These are phyloP conservation scores for Trichoderma sp. DNA, from an alignment of 2,329 filamentous ascomycete genomes.

Conservation along the genomic window DNA sequence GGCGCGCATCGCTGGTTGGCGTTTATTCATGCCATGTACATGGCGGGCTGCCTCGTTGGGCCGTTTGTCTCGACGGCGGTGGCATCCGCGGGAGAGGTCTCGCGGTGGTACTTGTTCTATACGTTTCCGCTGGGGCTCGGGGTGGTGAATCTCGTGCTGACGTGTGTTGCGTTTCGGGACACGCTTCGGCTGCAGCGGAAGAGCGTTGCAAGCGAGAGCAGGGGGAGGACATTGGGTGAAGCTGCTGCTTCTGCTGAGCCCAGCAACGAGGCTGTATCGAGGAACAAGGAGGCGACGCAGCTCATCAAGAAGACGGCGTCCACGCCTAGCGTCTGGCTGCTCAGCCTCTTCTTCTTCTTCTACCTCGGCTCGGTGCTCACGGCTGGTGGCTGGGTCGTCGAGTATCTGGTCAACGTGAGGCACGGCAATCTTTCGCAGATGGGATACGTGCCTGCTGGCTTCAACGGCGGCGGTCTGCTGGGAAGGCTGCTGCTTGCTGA, in stretches of 20 bases:
- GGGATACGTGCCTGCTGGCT: conserved; percentile 64
- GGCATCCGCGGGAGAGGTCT: conserved; percentile 43
- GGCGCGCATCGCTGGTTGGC: conserved; percentile 61
- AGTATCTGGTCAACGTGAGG: conserved; percentile 64
- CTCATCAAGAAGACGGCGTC: conserved; percentile 51
- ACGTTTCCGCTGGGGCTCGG: conserved; percentile 56
- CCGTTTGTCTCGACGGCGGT: conserved; percentile 58
- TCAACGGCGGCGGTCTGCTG: conserved; percentile 59
- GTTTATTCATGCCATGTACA: conserved; percentile 66
- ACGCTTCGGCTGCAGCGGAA: conserved; percentile 41
- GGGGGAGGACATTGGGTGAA: conserved; percentile 8
- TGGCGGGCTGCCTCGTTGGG: conserved; percentile 57
- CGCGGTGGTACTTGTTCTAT: conserved; percentile 60
- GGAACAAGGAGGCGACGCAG: conserved; percentile 42
- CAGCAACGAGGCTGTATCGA: background rate
- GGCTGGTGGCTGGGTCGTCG: conserved; percentile 64
- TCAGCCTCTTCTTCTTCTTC: conserved; percentile 67
- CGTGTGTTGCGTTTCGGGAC: conserved; percentile 54
- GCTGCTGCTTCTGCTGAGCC: background rate
- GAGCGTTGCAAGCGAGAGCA: conserved; percentile 15
- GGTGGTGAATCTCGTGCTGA: conserved; percentile 52
- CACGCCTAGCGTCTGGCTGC: conserved; percentile 55
- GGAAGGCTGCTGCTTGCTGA: conserved; percentile 61
- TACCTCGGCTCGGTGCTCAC: conserved; percentile 60
- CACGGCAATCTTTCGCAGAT: conserved; percentile 58